Base-by-base conservation (phyloP, 106 monocot species). In the Phalaenopsis equestris region DNA sequence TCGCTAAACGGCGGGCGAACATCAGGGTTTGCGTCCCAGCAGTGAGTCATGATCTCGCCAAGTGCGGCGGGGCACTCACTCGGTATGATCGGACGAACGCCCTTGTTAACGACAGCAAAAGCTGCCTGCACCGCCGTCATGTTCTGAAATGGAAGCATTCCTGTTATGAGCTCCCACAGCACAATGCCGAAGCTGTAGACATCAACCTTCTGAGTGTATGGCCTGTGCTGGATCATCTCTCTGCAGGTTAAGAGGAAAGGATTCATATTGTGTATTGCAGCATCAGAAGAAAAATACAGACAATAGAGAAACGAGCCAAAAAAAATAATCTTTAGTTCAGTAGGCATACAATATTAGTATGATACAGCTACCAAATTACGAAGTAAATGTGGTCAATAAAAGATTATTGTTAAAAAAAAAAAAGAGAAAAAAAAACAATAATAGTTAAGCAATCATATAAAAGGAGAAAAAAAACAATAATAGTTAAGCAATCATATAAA, bases 61-160 rank as follows among this genome's bases (percentile, higher is more conserved):
- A 91, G 91, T 8, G 81, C 84, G 2, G 91, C 88, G 42, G 88
- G 86, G 80, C 91, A 91, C 37, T 91, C 91, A 4, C 80, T 42
- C 4, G 91, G 91, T 46, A 91, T 82, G 12, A 86, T 65, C 12
- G 91, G 91, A 0, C 88, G 82, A 10, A 83, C 86, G 3, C 91
- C 84, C 72, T 83, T 91, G 83, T 91, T 91, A 17, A 88, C 91
- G 0, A 91, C 91, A 41, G 91, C 91, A 76, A 91, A 91, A 47
- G 88, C 91, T 2, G 91, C 91, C 74, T 91, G 91, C 12, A 91
- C 91, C 3, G 88, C 91, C 17, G 91, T 91, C 88, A 91, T 91
- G 86, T 91, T 88, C 76, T 86, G 85, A 78, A 91, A 91, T 6
- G 91, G 91, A 16, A 91, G 86, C 86, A 86, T 88, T 75, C 91